phyloP scores from a whole-genome alignment of 2,329 filamentous ascomycete genomes.

The Colletotrichum liriopes region DNA sequence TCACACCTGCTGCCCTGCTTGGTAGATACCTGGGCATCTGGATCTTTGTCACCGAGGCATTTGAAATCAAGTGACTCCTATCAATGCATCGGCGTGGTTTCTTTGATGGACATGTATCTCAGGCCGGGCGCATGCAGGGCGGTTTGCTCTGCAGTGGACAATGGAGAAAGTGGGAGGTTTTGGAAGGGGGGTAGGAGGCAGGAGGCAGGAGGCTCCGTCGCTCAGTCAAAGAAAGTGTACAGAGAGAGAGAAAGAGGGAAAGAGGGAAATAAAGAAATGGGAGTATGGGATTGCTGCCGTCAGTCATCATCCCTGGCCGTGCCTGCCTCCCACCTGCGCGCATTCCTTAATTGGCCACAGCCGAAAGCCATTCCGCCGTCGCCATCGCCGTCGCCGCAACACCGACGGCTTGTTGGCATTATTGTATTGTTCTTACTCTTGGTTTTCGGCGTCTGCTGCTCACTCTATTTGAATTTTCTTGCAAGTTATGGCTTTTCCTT shows the following conservation, averaged over 20 bases:
- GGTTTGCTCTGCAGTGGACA: neutral
- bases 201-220: neutral
- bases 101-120: neutral
- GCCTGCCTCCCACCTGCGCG: constrained; percentile 5
- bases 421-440: neutral
- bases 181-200: neutral
- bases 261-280: too few species aligned
- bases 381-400: constrained; percentile 1
- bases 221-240: neutral
- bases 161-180: neutral
- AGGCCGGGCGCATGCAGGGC: neutral
- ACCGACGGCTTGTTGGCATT: constrained; percentile 6
- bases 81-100: neutral
- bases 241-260: neutral
- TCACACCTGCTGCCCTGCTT: too few species aligned
- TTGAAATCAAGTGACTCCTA: neutral
- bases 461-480: neutral
- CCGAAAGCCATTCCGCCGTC: neutral
- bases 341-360: constrained; percentile 13
- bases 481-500: neutral
- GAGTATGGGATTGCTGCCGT: constrained; percentile 1
- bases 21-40: too few species aligned
- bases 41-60: neutral
- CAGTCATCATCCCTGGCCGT: constrained; percentile 30
- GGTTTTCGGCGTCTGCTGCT: neutral